Percentiles rank a stretch among this genome's conserved stretches.
phyloP scores from a whole-genome alignment of 225 moss, liverwort and hornwort genomes.

The Physcomitrellopsis africana region DNA sequence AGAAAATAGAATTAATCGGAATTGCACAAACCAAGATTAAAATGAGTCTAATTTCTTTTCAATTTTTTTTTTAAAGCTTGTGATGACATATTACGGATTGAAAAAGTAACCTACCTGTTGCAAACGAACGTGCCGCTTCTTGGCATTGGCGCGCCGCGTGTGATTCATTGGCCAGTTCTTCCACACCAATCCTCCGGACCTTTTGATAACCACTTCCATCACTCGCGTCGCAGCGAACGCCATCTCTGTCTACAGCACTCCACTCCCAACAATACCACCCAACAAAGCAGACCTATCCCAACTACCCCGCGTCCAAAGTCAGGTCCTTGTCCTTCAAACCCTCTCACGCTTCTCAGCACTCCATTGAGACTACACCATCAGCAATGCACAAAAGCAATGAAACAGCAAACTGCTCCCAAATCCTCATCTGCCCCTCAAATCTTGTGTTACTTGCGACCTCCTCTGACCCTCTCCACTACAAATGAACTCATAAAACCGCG shows the following conservation, averaged over 20 bases:
- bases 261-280: slow-evolving; percentile 10
- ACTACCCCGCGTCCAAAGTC: slow-evolving; percentile 16
- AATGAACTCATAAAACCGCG: too few species aligned
- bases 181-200: slow-evolving; percentile 97
- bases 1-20: not conserved
- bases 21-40: not conserved
- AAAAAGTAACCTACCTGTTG: slow-evolving; percentile 57
- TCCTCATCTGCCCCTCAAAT: slow-evolving; percentile 15
- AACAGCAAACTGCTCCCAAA: slow-evolving; percentile 18
- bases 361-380: not conserved
- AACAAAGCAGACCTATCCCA: slow-evolving; percentile 1
- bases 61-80: not conserved
- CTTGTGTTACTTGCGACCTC: not conserved
- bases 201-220: slow-evolving; percentile 97
- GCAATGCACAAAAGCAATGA: not conserved
- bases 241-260: slow-evolving; percentile 32
- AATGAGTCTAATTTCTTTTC: too few species aligned
- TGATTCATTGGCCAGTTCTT: slow-evolving; percentile 99
- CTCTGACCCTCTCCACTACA: not conserved
- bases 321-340: slow-evolving; percentile 15
- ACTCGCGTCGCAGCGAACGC: slow-evolving; percentile 72
- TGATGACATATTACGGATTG: not conserved
- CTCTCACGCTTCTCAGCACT: not conserved
- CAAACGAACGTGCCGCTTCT: slow-evolving; percentile 84
- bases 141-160: slow-evolving; percentile 91